These are phyloP conservation scores for Globisporangium paroecandrum DNA, from an alignment of 352 stramenopile species.

Conservation along the genomic window DNA sequence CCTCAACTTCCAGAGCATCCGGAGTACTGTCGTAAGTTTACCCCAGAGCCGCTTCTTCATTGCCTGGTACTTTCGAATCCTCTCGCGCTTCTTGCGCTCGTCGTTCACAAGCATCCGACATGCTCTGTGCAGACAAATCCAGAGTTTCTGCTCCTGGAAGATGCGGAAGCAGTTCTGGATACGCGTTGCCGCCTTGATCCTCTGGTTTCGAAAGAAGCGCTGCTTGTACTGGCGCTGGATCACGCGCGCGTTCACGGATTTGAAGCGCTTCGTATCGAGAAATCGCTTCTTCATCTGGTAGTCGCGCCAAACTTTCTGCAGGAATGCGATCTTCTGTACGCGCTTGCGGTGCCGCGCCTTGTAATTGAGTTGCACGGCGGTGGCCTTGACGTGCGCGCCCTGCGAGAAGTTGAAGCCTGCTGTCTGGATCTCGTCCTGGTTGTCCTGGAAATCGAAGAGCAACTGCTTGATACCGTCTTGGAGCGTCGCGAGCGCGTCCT, in stretches of 20 bases:
- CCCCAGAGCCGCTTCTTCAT: constrained; percentile 4
- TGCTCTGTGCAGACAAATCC: constrained; percentile 30
- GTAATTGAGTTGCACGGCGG: constrained; percentile 36
- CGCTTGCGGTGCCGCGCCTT: constrained; percentile 27
- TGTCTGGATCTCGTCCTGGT: constrained; percentile 24
- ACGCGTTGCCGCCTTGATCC: constrained; percentile 21
- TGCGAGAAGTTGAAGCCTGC: constrained; percentile 45
- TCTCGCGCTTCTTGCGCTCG: constrained; percentile 15
- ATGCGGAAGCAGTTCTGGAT: constrained; percentile 47
- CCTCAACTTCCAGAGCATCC: constrained; percentile 12
- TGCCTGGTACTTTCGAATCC: constrained; percentile 3
- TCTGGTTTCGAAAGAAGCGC: constrained; percentile 16
- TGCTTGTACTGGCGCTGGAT: constrained; percentile 41
- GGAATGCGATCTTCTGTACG: constrained; percentile 19
- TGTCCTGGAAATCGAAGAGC: constrained; percentile 36
- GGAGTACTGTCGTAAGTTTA: constrained; percentile 1
- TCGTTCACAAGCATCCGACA: constrained; percentile 28
- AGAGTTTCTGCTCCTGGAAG: constrained; percentile 34
- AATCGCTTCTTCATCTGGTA: constrained; percentile 17
- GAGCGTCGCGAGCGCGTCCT: constrained; percentile 40
- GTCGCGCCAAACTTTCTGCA: constrained; percentile 40
- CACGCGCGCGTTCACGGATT: constrained; percentile 18
- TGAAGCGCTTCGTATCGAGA: constrained; percentile 18
- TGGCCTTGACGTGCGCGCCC: constrained; percentile 32
- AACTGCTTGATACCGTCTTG: constrained; percentile 45